phyloP scores from a whole-genome alignment of 805 yeast species.

The Candida saitoana region DNA sequence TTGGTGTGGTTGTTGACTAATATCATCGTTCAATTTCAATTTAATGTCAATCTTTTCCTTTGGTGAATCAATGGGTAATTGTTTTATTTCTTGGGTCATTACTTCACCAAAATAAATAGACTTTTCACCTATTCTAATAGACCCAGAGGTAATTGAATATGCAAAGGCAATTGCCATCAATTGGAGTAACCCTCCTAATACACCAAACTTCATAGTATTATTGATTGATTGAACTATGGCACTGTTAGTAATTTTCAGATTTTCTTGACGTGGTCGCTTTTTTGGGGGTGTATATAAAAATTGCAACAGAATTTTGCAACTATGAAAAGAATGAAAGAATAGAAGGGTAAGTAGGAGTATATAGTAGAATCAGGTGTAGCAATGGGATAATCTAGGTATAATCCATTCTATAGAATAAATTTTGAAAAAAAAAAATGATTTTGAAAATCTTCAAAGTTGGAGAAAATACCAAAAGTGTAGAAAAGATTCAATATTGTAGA shows the following conservation, averaged over 20 bases:
- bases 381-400: no score
- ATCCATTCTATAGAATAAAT: no score
- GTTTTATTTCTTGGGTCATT: conserved; percentile 27
- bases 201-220: conserved; percentile 18
- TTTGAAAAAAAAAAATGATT: no score
- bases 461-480: no score
- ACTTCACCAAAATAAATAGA: conserved; percentile 26
- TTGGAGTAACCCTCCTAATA: conserved; percentile 15
- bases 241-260: background rate
- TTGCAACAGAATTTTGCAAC: background rate
- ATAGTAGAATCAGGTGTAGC: no score
- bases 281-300: background rate
- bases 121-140: conserved; percentile 23
- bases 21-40: conserved; percentile 19
- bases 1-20: conserved; percentile 30
- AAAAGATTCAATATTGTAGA: no score
- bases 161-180: conserved; percentile 22
- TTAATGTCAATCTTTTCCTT: conserved; percentile 29
- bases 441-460: no score
- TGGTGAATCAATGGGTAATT: conserved; percentile 25
- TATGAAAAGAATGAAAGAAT: background rate
- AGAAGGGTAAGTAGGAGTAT: no score
- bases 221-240: background rate
- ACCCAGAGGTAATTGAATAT: conserved; percentile 26
- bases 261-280: conserved; percentile 14